phyloP scores from a whole-genome alignment of 2,329 filamentous ascomycete species.

The Cryphonectria naterciae region DNA sequence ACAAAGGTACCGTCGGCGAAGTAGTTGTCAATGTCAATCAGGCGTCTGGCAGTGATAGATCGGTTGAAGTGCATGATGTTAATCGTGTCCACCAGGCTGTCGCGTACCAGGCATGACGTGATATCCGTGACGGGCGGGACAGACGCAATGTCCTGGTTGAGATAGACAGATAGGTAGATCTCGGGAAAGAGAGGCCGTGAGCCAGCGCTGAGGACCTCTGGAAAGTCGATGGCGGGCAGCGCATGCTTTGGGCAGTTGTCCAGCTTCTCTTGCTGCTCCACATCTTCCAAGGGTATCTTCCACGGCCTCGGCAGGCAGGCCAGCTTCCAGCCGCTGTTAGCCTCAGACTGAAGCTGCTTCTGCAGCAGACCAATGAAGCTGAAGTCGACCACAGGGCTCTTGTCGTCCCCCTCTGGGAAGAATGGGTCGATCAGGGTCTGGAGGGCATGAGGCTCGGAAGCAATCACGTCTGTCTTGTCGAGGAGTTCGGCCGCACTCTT shows the following conservation, averaged over 20 bases:
- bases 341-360: slow-evolving; percentile 80
- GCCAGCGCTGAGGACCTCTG: slow-evolving; percentile 75
- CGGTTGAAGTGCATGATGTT: slow-evolving; percentile 94
- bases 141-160: slow-evolving; percentile 83
- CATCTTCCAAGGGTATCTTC: slow-evolving; percentile 64
- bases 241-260: slow-evolving; percentile 70
- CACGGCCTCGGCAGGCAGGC: slow-evolving; percentile 70
- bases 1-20: slow-evolving; percentile 90
- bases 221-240: slow-evolving; percentile 77
- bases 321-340: slow-evolving; percentile 74
- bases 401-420: slow-evolving; percentile 64
- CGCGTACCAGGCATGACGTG: slow-evolving; percentile 81
- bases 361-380: slow-evolving; percentile 84
- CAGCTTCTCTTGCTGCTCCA: slow-evolving; percentile 63
- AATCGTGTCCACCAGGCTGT: slow-evolving; percentile 88
- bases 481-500: slow-evolving; percentile 75
- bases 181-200: slow-evolving; percentile 84
- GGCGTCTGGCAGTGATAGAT: slow-evolving; percentile 79
- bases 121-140: slow-evolving; percentile 79
- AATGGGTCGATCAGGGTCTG: slow-evolving; percentile 89
- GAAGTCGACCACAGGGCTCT: slow-evolving; percentile 63
- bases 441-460: slow-evolving; percentile 82
- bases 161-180: slow-evolving; percentile 90
- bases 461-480: slow-evolving; percentile 94
- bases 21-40: slow-evolving; percentile 95